Percentiles rank a stretch among this genome's conserved stretches.
These are phyloP conservation scores for Suillus lakei DNA, from an alignment of 768 basidiomycete genomes.

Conservation along the genomic window DNA sequence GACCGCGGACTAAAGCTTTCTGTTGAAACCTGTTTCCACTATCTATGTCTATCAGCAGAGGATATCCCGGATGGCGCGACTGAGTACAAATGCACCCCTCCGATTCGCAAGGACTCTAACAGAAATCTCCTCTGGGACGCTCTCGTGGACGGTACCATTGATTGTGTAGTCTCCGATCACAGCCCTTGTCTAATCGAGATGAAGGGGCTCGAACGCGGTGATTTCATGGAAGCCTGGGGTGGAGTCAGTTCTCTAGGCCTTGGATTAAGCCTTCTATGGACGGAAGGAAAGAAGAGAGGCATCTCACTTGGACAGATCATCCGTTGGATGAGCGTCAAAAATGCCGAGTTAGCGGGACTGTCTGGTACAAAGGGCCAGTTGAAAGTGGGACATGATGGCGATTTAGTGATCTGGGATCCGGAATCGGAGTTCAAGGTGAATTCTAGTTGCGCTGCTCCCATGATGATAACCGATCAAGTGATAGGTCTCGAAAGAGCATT, in stretches of 20 bases:
- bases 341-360: conserved; percentile 83
- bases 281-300: conserved; percentile 62
- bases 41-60: conserved; percentile 78
- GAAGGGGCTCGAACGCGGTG: conserved; percentile 76
- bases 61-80: conserved; percentile 76
- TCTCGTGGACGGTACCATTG: conserved; percentile 80
- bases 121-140: conserved; percentile 82
- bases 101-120: conserved; percentile 79
- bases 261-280: conserved; percentile 89
- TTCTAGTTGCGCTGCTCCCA: conserved; percentile 5
- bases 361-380: conserved; percentile 73
- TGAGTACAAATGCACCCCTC: conserved; percentile 97
- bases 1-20: conserved; percentile 71
- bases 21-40: conserved; percentile 98
- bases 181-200: conserved; percentile 86
- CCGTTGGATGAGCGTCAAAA: conserved; percentile 71
- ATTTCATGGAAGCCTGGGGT: conserved; percentile 93
- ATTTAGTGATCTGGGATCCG: conserved; percentile 86
- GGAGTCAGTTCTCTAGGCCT: conserved; percentile 92
- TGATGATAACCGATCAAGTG: conserved; percentile 11
- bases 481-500: conserved; percentile 72
- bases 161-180: conserved; percentile 95
- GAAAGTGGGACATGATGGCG: conserved; percentile 78
- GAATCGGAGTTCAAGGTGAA: conserved; percentile 48
- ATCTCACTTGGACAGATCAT: conserved; percentile 65